Percentiles rank a stretch among this genome's conserved stretches.
Conservation (phyloP, 176 grass and related monocot species). For the Neostapfia colusana region DNA sequence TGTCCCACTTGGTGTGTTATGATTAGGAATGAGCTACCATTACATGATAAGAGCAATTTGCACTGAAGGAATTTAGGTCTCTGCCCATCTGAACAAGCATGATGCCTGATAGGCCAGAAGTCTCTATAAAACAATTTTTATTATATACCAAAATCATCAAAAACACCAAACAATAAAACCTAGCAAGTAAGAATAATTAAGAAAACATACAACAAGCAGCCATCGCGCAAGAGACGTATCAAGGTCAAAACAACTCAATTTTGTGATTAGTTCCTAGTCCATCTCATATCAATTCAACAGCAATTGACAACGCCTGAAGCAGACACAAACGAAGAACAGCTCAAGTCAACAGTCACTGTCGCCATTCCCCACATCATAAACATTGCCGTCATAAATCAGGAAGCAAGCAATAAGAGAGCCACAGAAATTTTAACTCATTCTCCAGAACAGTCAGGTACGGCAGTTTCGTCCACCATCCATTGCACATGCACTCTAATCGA, state of each 20-base stretch:
- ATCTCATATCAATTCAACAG: background rate
- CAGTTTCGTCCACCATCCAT: conserved; percentile 20
- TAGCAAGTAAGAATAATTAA: background rate
- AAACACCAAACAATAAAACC: background rate
- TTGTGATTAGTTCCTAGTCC: too few relatives aligned
- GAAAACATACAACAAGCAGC: background rate
- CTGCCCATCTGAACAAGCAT: background rate
- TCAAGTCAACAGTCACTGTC: background rate
- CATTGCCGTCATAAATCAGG: background rate
- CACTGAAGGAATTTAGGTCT: background rate
- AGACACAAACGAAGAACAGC: background rate
- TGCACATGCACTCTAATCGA: conserved; percentile 26
- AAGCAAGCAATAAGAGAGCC: background rate
- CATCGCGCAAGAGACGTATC: background rate
- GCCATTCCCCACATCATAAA: background rate
- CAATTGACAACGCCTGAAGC: background rate
- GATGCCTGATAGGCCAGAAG: background rate
- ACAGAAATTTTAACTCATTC: conserved; percentile 29
- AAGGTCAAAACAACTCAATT: too few relatives aligned
- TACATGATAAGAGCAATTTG: background rate
- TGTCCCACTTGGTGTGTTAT: background rate
- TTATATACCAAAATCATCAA: background rate
- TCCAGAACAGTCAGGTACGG: conserved; percentile 41
- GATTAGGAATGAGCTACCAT: background rate
- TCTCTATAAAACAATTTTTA: background rate